Conservation (phyloP, 768 basidiomycete genomes). For the Melanogaster broomeanus region DNA sequence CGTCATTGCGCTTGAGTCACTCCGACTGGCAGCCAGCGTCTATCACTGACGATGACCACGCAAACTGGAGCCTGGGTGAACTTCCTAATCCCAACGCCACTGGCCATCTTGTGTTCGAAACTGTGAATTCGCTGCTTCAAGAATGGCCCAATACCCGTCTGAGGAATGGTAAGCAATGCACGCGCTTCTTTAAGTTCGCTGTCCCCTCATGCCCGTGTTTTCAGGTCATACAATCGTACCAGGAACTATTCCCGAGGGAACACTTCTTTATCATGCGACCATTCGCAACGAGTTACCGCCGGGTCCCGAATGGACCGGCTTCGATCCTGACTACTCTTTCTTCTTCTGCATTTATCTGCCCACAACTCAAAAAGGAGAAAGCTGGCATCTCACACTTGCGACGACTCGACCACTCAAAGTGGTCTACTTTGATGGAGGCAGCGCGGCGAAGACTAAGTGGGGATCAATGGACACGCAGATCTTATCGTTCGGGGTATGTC, state of each 20-base stretch:
- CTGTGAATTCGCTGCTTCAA: constrained; percentile 30
- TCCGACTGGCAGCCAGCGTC: too few species aligned
- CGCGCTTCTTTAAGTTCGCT: too few species aligned
- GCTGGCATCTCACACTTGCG: constrained; percentile 33
- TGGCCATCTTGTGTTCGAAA: constrained; percentile 25
- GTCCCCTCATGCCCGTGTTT: neutral
- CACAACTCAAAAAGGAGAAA: constrained; percentile 15
- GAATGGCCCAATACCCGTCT: constrained; percentile 46
- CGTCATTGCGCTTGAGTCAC: too few species aligned
- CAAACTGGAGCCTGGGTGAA: neutral
- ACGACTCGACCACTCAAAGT: constrained; percentile 30
- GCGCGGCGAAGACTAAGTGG: constrained; percentile 27
- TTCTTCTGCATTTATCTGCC: constrained; percentile 45
- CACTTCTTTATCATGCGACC: constrained; percentile 35
- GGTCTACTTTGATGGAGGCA: constrained; percentile 34
- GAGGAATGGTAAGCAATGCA: constrained; percentile 36
- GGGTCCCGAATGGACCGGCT: constrained; percentile 31
- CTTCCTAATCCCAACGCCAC: constrained; percentile 20
- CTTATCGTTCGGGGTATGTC: constrained; percentile 32
- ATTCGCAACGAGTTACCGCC: constrained; percentile 17
- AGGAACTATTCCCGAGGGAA: constrained; percentile 33
- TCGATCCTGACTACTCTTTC: constrained; percentile 37
- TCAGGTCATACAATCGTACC: constrained; percentile 23
- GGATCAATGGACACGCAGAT: constrained; percentile 38
- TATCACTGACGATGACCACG: too few species aligned